These are phyloP conservation scores for Jatropha multifida DNA, from an alignment of 441 rosid genomes.

Conservation along the genomic window DNA sequence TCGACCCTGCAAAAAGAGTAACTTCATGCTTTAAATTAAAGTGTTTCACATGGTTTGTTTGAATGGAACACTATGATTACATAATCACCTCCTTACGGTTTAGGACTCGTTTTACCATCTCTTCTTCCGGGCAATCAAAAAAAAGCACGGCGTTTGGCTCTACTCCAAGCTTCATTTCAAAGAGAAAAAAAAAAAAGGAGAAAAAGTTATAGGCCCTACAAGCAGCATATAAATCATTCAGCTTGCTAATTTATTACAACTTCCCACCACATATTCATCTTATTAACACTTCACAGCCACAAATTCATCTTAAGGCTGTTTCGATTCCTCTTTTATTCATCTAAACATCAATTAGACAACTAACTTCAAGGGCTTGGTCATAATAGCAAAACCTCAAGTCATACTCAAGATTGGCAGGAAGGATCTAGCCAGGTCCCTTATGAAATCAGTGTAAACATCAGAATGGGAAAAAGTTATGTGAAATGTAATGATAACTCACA, in stretches of 20 bases:
- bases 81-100: constrained; percentile 77
- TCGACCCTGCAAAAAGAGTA: constrained; percentile 63
- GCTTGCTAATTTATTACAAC: neutral
- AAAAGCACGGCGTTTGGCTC: constrained; percentile 82
- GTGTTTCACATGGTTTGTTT: constrained; percentile 10
- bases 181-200: neutral
- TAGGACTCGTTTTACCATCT: constrained; percentile 88
- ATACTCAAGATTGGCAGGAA: constrained; percentile 1
- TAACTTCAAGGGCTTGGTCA: neutral
- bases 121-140: constrained; percentile 88
- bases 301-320: neutral
- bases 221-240: neutral
- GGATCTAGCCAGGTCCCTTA: neutral
- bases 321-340: neutral
- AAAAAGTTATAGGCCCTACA: neutral
- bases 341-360: neutral
- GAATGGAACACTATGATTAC: neutral
- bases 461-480: neutral
- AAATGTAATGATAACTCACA: constrained; percentile 34
- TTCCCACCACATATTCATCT: neutral
- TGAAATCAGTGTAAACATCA: constrained; percentile 11
- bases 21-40: constrained; percentile 6
- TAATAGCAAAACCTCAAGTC: constrained; percentile 13
- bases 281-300: neutral
- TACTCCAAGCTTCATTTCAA: constrained; percentile 50